phyloP scores from a whole-genome alignment of 2,329 filamentous ascomycete species.

The Alternaria arborescens region DNA sequence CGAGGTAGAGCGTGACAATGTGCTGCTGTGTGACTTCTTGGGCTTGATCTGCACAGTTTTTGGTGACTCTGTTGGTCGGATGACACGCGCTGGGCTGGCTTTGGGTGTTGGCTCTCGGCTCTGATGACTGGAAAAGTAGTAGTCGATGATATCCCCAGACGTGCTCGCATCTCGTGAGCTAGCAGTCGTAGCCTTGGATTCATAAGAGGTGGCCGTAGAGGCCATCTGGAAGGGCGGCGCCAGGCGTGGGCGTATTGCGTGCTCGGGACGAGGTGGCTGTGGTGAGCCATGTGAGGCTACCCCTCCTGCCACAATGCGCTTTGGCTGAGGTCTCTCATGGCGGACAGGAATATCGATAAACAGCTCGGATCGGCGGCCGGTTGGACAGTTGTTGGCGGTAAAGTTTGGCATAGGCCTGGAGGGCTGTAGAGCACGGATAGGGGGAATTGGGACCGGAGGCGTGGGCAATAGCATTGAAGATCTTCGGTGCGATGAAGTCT shows the following conservation, averaged over 20 bases:
- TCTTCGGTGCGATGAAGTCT: conserved; percentile 29
- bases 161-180: conserved; percentile 33
- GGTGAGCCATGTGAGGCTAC: conserved; percentile 19
- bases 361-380: conserved; percentile 34
- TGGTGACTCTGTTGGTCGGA: conserved; percentile 28
- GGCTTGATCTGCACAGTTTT: conserved; percentile 30
- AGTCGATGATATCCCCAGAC: conserved; percentile 48
- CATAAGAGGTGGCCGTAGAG: conserved; percentile 22
- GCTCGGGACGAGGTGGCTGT: conserved; percentile 12
- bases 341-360: conserved; percentile 45
- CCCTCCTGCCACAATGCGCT: conserved; percentile 16
- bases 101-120: conserved; percentile 21
- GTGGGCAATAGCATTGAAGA: conserved; percentile 43
- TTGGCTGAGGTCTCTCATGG: conserved; percentile 38
- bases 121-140: conserved; percentile 43
- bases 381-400: conserved; percentile 15
- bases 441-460: conserved; percentile 43
- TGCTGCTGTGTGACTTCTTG: conserved; percentile 41
- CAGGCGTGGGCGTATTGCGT: conserved; percentile 15
- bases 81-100: conserved; percentile 21
- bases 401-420: conserved; percentile 31
- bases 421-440: conserved; percentile 46
- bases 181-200: conserved; percentile 28
- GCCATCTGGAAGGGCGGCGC: conserved; percentile 26
- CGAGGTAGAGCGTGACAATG: conserved; percentile 36